Base-by-base conservation (phyloP, 768 basidiomycete genomes). In the Nevesoporus exiguus region DNA sequence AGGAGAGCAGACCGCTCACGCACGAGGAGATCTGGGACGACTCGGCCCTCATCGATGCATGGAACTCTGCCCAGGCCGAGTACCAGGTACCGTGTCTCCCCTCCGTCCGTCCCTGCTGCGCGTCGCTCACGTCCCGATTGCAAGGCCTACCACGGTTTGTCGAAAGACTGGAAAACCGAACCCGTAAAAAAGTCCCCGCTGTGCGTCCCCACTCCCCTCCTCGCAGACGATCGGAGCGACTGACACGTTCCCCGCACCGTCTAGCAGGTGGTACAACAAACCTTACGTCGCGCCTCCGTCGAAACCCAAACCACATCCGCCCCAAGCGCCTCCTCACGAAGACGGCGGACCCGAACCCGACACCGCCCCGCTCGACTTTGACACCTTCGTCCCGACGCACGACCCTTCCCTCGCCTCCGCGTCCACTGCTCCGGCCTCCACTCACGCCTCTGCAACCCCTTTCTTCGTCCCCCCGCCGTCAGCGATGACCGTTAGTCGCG, bases 21-120 rank as follows among this genome's bases (percentile, higher is more conserved):
- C 78, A 85, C 31, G 80, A 84, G 45, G 90, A 93, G 62, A 83
- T 90, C 34, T 93, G 90, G 90, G 90, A 93, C 59, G 90, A 93
- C 66, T 86, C 87, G 33, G 88, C 86, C 5, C 78, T 93, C 58
- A 80, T 93, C 42, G 78, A 87, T 49, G 90, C 90, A 19, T 92
- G 90, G 90, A 80, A 92, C 66, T 85, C 90, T 55, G 90, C 90
- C 17, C 82, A 78, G 58, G 88, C 88, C 53, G 90, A 93, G 66
- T 93, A 91, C 60, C 78, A 88, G 73, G 83, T 83, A 58, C 1
- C 21, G 11, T 44, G 13, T 11, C 27, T 31, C 30, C 36, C 7
- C 22, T 27, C 14, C 49, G 0, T 17, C 9, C 7, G 3, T 21
- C 30, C 19, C 10, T 24, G 6, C 21, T 39, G 33, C 3, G 13